Evolutionary conservation across 164 flowering plant species (phyloP).

Genomic region (Magnolia sinica): DNA sequence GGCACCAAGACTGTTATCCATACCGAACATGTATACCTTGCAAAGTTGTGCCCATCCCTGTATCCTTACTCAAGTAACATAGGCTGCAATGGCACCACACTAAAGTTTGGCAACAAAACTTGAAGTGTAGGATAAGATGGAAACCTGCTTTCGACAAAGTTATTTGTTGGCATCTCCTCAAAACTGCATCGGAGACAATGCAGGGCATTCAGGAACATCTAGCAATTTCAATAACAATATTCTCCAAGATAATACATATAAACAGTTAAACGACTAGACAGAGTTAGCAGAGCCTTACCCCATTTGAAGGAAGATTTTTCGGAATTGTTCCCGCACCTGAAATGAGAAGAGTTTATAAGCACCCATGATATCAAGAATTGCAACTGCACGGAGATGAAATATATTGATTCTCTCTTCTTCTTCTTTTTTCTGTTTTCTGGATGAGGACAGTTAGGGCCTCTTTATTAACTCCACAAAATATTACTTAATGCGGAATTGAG

Average conservation of each 20-base stretch:
- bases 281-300: constrained; percentile 46
- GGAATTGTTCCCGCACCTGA: constrained; percentile 74
- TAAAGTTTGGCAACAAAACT: too few relatives aligned
- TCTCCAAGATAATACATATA: neutral
- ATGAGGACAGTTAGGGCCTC: too few relatives aligned
- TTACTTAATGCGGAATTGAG: too few relatives aligned
- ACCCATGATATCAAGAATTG: neutral
- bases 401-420: too few relatives aligned
- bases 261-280: neutral
- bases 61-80: too few relatives aligned
- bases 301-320: constrained; percentile 75
- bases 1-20: too few relatives aligned
- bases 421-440: too few relatives aligned
- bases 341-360: constrained; percentile 5
- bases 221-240: neutral
- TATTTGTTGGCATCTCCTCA: constrained; percentile 98
- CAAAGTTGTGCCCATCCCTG: too few relatives aligned
- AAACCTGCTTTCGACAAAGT: constrained; percentile 91
- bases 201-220: neutral
- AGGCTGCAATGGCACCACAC: too few relatives aligned
- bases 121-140: too few relatives aligned
- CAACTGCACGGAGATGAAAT: neutral
- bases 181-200: constrained; percentile 48
- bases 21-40: too few relatives aligned
- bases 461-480: too few relatives aligned